phyloP scores from a whole-genome alignment of 1,284 basidiomycete genomes.

The Sanghuangporus weigelae region DNA sequence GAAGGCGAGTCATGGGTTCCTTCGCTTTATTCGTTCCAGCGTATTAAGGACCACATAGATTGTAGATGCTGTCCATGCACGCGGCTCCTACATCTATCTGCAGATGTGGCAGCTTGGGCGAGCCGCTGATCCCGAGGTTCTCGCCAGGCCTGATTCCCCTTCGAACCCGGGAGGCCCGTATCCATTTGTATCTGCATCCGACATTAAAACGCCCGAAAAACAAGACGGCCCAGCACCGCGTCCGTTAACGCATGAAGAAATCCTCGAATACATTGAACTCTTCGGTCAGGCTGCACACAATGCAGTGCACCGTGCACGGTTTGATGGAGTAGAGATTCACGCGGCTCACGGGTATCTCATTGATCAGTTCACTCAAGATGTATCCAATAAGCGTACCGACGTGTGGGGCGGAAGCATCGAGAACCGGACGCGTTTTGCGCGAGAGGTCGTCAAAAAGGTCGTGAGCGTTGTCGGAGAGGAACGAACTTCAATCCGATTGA shows the following conservation, averaged over 20 bases:
- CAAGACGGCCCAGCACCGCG: conserved; percentile 20
- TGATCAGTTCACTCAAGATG: conserved; percentile 36
- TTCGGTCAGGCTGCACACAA: conserved; percentile 16
- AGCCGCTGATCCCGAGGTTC: conserved; percentile 26
- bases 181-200: conserved; percentile 36
- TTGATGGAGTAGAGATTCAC: conserved; percentile 43
- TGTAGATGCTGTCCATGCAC: conserved; percentile 36
- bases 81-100: conserved; percentile 32
- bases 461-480: conserved; percentile 32
- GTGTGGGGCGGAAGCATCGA: conserved; percentile 53
- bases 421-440: conserved; percentile 46
- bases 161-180: conserved; percentile 27
- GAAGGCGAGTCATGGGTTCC: conserved; percentile 19
- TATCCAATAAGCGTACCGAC: conserved; percentile 50
- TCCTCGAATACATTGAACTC: not conserved
- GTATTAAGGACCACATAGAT: conserved; percentile 20
- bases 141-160: conserved; percentile 16
- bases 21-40: not conserved
- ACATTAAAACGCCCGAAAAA: conserved; percentile 34
- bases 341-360: conserved; percentile 37
- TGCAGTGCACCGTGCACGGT: conserved; percentile 33
- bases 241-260: conserved; percentile 22
- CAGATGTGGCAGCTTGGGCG: conserved; percentile 46
- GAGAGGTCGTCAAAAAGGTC: conserved; percentile 42
- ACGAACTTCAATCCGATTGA: conserved; percentile 44